These are phyloP conservation scores for Mycena epipterygia DNA, from an alignment of 768 basidiomycete genomes.

Conservation along the genomic window DNA sequence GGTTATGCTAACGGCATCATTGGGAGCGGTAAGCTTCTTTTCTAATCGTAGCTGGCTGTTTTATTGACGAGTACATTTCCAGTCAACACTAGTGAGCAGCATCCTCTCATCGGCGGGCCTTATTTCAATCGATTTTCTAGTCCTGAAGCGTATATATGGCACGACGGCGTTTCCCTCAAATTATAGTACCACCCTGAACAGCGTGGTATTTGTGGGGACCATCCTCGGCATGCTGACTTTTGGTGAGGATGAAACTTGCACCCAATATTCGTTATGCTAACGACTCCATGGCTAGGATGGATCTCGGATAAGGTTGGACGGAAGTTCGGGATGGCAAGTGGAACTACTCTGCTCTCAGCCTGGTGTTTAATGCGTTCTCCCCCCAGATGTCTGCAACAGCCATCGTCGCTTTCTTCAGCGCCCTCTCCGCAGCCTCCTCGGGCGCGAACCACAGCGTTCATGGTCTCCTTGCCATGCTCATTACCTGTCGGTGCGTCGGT, in stretches of 20 bases:
- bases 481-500: conserved; percentile 74
- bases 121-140: conserved; percentile 47
- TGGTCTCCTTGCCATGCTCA: conserved; percentile 84
- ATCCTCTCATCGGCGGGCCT: not conserved
- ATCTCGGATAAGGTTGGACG: conserved; percentile 89
- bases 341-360: not conserved
- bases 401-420: conserved; percentile 89
- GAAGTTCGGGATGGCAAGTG: conserved; percentile 87
- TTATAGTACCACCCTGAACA: conserved; percentile 74
- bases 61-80: not conserved
- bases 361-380: conserved; percentile 25
- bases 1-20: conserved; percentile 89
- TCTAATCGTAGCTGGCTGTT: not conserved
- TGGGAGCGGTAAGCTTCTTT: conserved; percentile 71
- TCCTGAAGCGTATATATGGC: conserved; percentile 81
- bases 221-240: conserved; percentile 89
- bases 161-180: conserved; percentile 63
- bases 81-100: conserved; percentile 78
- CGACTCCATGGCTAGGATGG: conserved; percentile 60
- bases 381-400: conserved; percentile 87
- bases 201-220: conserved; percentile 87
- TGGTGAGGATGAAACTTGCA: conserved; percentile 51
- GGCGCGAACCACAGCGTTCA: conserved; percentile 80
- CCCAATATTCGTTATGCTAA: not conserved
- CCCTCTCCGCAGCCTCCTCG: conserved; percentile 83